phyloP scores from a whole-genome alignment of 1,139 yeast genomes.

The Candida sanyaensis region DNA sequence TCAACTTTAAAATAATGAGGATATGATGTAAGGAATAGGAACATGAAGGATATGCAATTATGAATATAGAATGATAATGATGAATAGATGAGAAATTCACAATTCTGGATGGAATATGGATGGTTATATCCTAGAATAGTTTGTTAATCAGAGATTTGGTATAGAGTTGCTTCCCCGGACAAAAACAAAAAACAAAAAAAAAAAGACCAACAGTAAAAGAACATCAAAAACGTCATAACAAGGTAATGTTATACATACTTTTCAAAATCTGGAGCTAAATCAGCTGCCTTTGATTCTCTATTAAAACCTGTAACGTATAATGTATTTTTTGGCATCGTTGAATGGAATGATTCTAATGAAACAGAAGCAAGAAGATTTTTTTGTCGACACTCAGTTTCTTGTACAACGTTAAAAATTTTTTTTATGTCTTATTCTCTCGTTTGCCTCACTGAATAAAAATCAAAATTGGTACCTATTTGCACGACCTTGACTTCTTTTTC shows the following conservation, averaged over 20 bases:
- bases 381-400: no score
- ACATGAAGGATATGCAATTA: neutral
- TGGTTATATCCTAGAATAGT: neutral
- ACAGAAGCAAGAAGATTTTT: neutral
- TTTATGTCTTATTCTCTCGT: no score
- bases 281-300: slow-evolving; percentile 62
- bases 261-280: slow-evolving; percentile 69
- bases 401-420: no score
- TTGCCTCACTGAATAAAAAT: neutral
- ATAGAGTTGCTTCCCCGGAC: slow-evolving; percentile 1
- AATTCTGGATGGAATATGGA: neutral
- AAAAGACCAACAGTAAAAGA: neutral
- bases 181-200: neutral
- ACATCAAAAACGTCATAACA: slow-evolving; percentile 2
- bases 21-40: slow-evolving; percentile 3
- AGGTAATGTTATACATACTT: slow-evolving; percentile 45
- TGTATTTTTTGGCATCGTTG: slow-evolving; percentile 53
- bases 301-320: slow-evolving; percentile 65
- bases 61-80: neutral
- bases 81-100: neutral
- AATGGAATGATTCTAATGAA: neutral
- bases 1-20: slow-evolving; percentile 1
- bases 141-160: slow-evolving; percentile 1
- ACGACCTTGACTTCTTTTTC: neutral
- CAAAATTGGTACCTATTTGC: neutral